Evolutionary conservation across 371 early-diverging fungal genomes (phyloP), one percentile per base, ranked within the genome.

Genomic region (Haplosporangium sp.): DNA sequence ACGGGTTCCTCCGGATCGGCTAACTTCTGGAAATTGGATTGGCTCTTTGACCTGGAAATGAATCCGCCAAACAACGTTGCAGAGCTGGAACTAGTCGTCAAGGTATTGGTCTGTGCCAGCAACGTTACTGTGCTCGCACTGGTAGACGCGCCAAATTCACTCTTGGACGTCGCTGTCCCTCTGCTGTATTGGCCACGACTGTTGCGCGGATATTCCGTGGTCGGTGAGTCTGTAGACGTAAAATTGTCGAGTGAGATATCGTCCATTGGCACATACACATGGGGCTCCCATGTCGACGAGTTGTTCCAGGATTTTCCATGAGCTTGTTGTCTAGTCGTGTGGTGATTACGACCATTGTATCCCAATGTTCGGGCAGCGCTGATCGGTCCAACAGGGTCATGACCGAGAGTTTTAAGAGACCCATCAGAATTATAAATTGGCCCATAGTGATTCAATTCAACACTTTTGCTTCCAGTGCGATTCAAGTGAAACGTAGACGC

Each of bases 181-280:
- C 36, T 53, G 29, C 41, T 56, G 52, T 64, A 41, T 36, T 47
- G 4, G 11, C 50, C 50, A 18, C 21, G 50, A 14, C 50, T n/a
- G 20, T 48, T 13, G 6, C n/a, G 29, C 42, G 13, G 54, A 42
- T 38, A 37, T 36, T 52, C 11, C 14, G 20, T 60, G 16, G 41
- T 20, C 6, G 47, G 16, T 10, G 57, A 37, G 7, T 62, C 59
- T 5, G 59, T 48, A 0, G 76, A 48, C 10, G 51, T 14, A 48
- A 76, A 58, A 56, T 37, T 70, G 7, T 70, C 67, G 23, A 66
- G 67, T 1, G 67, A 70, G 43, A 66, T 70, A 5, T 76, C 71
- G 20, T 76, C 67, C 71, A 76, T 70, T 51, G n/a, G 8, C n/a
- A 76, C 63, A 0, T 63, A 65, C 3, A 76, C 41, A 10, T 76